Base-by-base conservation (phyloP, 805 yeast species). In the Monosporozyma yasuniensis region DNA sequence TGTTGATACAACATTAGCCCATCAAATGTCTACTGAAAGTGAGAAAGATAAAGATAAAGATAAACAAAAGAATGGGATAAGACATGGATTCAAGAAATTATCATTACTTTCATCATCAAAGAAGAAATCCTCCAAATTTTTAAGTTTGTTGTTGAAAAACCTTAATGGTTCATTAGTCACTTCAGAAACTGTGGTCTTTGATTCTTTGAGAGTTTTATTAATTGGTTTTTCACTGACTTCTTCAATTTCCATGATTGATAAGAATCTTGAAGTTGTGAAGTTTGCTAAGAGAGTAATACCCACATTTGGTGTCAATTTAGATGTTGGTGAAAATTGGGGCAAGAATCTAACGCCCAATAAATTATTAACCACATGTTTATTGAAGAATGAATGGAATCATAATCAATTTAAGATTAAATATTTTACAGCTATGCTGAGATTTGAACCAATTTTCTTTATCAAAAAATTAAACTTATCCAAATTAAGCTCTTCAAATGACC, bases 371-470 rank as follows among this genome's bases (percentile, higher is more conserved):
- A 22, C 48, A 4, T 32, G 19, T 4, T 44, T 51, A 23, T 16
- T 27, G 16, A 49, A 47, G 21, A 25, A 49, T 43, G 25, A 50
- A 10, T 28, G 42, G 25, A 47, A 50, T 23, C 30, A 42, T 21
- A 47, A 54, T 22, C 61, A 61, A 37, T 50, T 61, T 2, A 61
- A 58, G 44, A 54, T 67, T 23, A 66, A 64, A 45, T 64, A 55
- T 47, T 60, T 65, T n/a, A 52, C 63, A 19, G 63, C 67, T 1
- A 61, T 66, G 0, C 50, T 63, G 11, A 59, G 67, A 51, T 52
- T 68, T 28, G 67, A 65, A 25, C 71, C 66, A 18, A 54, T 56
- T 19, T 51, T 60, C 3, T 64, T 69, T 32, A 51, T 69, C 23
- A 59, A 59, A n/a, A 59, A 53, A 23, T 47, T 67, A 38, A 50